A percentile compares a stretch with the other conserved stretches of the same genome.
phyloP scores from a whole-genome alignment of 176 grass and related monocot genomes.

The Rhynchospora pubera region DNA sequence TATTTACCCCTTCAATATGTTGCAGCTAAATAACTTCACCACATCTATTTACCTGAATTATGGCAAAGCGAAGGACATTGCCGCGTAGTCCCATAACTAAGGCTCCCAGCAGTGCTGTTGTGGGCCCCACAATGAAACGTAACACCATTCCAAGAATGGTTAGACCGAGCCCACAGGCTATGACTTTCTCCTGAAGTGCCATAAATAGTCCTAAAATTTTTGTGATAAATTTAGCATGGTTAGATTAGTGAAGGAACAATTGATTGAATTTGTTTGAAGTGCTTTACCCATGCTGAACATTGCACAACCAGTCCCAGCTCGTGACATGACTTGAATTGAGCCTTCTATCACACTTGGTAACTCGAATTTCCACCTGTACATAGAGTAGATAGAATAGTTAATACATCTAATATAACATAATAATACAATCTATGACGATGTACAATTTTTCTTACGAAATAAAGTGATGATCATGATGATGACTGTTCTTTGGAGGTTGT shows the following conservation, averaged over 20 bases:
- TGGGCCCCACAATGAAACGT: conserved; percentile 58
- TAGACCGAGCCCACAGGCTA: conserved; percentile 40
- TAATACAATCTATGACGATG: not conserved
- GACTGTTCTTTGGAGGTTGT: not conserved
- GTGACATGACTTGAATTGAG: conserved; percentile 71
- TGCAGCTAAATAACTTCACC: too few relatives aligned
- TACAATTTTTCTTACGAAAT: not conserved
- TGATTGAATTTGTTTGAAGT: not conserved
- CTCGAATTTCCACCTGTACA: conserved; percentile 59
- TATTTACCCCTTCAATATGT: too few relatives aligned
- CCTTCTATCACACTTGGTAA: conserved; percentile 69
- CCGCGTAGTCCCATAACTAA: conserved; percentile 44
- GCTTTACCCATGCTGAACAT: conserved; percentile 88
- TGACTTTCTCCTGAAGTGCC: conserved; percentile 78
- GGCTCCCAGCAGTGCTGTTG: conserved; percentile 36
- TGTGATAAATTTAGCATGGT: not conserved
- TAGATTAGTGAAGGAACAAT: not conserved
- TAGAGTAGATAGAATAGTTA: not conserved
- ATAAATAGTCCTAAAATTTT: conserved; percentile 69
- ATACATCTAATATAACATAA: not conserved
- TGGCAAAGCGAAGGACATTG: conserved; percentile 51
- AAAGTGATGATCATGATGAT: not conserved
- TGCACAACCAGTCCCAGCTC: conserved; percentile 49
- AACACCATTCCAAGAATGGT: conserved; percentile 57
- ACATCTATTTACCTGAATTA: conserved; percentile 46